These are phyloP conservation scores for Thielaviopsis punctulata DNA, from an alignment of 2,329 filamentous ascomycete genomes.

Conservation along the genomic window DNA sequence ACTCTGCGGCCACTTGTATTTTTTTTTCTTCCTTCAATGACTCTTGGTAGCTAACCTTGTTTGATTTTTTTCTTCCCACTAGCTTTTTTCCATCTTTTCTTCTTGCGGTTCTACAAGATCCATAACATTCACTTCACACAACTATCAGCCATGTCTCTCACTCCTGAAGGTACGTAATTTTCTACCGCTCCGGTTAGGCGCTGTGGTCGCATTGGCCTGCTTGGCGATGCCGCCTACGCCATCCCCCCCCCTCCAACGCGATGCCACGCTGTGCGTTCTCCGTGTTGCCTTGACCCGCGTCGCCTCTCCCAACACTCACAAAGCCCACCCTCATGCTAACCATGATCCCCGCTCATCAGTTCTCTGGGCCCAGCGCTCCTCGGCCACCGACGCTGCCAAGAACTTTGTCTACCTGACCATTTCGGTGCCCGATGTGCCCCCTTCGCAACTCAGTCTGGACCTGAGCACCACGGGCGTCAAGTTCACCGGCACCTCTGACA, in stretches of 20 bases:
- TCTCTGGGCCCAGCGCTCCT: slow-evolving; percentile 96
- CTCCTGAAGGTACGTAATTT: slow-evolving; percentile 24
- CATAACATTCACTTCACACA: slow-evolving; percentile 11
- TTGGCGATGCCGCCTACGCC: background rate
- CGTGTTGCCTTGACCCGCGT: too few species aligned
- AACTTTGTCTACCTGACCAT: slow-evolving; percentile 95
- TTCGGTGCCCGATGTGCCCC: slow-evolving; percentile 67
- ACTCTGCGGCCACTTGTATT: background rate
- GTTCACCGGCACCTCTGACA: slow-evolving; percentile 69
- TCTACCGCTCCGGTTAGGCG: background rate
- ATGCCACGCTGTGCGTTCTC: background rate
- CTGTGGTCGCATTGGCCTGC: background rate
- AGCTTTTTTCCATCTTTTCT: background rate
- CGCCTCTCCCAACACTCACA: too few species aligned
- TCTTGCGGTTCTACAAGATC: background rate
- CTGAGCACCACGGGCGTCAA: slow-evolving; percentile 59
- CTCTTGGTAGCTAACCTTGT: background rate
- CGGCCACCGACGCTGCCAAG: slow-evolving; percentile 57
- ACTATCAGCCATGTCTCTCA: slow-evolving; percentile 13
- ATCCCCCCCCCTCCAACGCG: background rate
- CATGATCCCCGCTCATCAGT: slow-evolving; percentile 34
- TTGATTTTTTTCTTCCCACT: background rate
- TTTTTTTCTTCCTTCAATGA: background rate
- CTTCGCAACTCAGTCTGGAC: slow-evolving; percentile 62
- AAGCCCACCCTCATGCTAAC: background rate